These are phyloP conservation scores for Elsinoe ampelina DNA, from an alignment of 2,329 filamentous ascomycete species.

Conservation along the genomic window DNA sequence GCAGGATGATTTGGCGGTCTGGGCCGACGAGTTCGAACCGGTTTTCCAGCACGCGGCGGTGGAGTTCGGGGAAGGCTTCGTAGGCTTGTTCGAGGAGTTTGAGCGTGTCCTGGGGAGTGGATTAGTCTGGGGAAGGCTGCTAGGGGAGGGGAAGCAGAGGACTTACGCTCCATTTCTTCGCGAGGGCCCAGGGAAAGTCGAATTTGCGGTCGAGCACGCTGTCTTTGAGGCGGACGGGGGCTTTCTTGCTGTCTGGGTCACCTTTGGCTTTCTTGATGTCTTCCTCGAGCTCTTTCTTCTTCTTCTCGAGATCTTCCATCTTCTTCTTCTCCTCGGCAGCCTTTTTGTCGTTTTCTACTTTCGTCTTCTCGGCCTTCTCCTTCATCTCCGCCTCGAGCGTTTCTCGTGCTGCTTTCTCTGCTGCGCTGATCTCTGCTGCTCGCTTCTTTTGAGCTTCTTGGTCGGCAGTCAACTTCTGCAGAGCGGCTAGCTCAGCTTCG, in stretches of 20 bases:
- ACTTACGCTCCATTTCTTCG: constrained; percentile 72
- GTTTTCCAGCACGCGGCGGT: constrained; percentile 37
- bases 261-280: constrained; percentile 39
- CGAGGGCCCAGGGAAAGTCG: constrained; percentile 80
- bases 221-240: constrained; percentile 82
- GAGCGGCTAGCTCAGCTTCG: constrained; percentile 8
- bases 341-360: constrained; percentile 38
- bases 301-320: constrained; percentile 42
- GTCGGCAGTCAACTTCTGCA: neutral
- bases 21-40: constrained; percentile 41
- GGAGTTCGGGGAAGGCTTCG: constrained; percentile 37
- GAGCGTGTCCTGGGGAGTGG: neutral
- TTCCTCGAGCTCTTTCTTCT: constrained; percentile 39
- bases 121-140: too few species aligned
- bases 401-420: constrained; percentile 22
- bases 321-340: constrained; percentile 44
- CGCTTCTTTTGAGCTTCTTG: constrained; percentile 2
- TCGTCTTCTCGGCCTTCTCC: constrained; percentile 41
- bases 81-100: constrained; percentile 41
- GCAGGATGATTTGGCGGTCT: constrained; percentile 41
- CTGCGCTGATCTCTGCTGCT: constrained; percentile 23
- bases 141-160: neutral
- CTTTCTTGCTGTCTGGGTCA: constrained; percentile 50
- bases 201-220: constrained; percentile 76
- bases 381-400: constrained; percentile 39